Evolutionary conservation across 345 rosid genomes (phyloP), one percentile per base, ranked within the genome.

Genomic region (Eucalyptus viminalis): DNA sequence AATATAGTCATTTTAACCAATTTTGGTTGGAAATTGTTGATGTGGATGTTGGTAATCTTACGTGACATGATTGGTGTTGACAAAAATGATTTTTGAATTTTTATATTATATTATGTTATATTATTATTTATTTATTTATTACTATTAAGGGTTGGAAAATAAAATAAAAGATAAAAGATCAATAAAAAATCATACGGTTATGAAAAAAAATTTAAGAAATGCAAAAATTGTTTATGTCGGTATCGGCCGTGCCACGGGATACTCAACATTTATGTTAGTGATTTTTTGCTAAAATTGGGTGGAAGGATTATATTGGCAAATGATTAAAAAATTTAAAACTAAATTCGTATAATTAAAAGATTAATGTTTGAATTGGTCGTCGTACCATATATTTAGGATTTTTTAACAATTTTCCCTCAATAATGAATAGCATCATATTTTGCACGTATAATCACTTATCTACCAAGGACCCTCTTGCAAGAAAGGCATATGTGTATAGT

Each of bases 241-340:
- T 11, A 24, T 27, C 1, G 1, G 1, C 0, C 0, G 14, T 58
- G n/a, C 65, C 65, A 25, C 0, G 0, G 3, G 14, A 58, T 25
- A 6, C 14, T 9, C 0, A 14, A 12, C 14, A 0, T 58, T 14
- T 6, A 58, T 58, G 67, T 58, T 58, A 58, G 4, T 8, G 7
- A 25, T 58, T 11, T 58, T 27, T 58, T 24, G n/a, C 7, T 10
- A 0, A 58, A 11, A 58, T 58, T 58, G 24, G 58, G 4, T 53
- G 24, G 24, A 53, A 53, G 5, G 14, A 58, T 58, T 58, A 1
- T 58, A 25, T 58, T 58, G n/a, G 15, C n/a, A 58, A 58, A 58
- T 58, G 8, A 27, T 58, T 6, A 58, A 58, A 58, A 58, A 10
- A 0, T 11, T 58, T 58, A 24, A 24, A 58, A 25, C 67, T 27